Evolutionary conservation across 805 yeast genomes (phyloP).

Genomic region (Metschnikowia shivogae): DNA sequence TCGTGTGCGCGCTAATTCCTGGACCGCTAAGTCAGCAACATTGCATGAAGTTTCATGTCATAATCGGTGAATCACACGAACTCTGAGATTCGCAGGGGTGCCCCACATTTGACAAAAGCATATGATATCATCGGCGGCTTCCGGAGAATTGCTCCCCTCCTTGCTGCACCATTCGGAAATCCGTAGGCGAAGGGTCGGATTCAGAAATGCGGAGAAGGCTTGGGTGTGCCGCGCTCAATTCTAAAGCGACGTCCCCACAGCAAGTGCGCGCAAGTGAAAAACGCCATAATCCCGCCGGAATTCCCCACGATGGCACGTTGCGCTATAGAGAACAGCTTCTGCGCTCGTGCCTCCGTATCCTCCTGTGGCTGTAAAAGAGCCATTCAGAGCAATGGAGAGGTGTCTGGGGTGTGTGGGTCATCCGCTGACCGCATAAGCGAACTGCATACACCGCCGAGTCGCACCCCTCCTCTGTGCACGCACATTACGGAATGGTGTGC

Average conservation of each 20-base stretch:
- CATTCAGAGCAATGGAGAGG: too few relatives aligned
- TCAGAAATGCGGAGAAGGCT: conserved; percentile 4
- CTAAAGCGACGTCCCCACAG: conserved; percentile 3
- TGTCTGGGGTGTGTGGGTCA: neutral
- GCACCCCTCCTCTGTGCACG: conserved; percentile 9
- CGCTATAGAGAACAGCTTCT: too few relatives aligned
- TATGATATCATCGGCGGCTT: neutral
- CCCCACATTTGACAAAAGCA: neutral
- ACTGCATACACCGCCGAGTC: neutral
- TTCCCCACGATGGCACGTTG: too few relatives aligned
- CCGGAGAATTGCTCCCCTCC: neutral
- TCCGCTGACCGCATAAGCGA: neutral
- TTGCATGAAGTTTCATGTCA: neutral
- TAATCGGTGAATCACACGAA: neutral
- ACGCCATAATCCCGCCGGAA: too few relatives aligned
- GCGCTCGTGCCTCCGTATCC: too few relatives aligned
- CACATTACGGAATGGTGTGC: conserved; percentile 2
- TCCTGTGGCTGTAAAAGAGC: too few relatives aligned
- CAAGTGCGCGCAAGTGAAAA: neutral
- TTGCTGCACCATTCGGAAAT: conserved; percentile 3
- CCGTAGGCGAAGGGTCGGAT: neutral
- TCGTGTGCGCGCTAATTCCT: neutral
- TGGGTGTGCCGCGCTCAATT: neutral
- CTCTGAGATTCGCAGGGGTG: neutral
- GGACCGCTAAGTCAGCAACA: too few relatives aligned